Percentiles rank a stretch among this genome's conserved stretches.
Conservation (phyloP, 805 yeast species). For the Ogataea chonburiensis region DNA sequence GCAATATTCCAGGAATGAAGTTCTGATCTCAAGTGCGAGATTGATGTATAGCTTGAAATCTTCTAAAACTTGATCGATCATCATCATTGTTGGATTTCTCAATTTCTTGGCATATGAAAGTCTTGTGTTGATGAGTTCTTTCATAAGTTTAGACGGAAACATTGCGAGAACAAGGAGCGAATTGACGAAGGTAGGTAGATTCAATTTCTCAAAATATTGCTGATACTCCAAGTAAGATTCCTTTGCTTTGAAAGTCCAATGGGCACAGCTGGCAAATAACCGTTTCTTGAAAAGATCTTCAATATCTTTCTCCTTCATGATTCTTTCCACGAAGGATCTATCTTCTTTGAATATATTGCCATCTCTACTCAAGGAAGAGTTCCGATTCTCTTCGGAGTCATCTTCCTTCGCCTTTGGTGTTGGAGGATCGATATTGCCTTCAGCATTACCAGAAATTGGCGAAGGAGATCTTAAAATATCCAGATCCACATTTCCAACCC, state of each 20-base stretch:
- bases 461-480: slow-evolving; percentile 49
- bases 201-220: slow-evolving; percentile 60
- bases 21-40: slow-evolving; percentile 72
- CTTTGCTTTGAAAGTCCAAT: slow-evolving; percentile 81
- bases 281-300: slow-evolving; percentile 69
- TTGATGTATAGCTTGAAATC: slow-evolving; percentile 77
- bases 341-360: slow-evolving; percentile 53
- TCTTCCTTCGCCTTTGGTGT: slow-evolving; percentile 4
- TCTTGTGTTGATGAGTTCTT: slow-evolving; percentile 73
- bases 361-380: slow-evolving; percentile 11
- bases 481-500: slow-evolving; percentile 84
- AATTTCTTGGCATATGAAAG: slow-evolving; percentile 74
- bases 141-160: slow-evolving; percentile 78
- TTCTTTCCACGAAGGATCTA: slow-evolving; percentile 74
- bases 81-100: slow-evolving; percentile 87
- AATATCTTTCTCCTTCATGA: slow-evolving; percentile 77
- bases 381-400: slow-evolving; percentile 9
- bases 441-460: slow-evolving; percentile 11
- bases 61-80: slow-evolving; percentile 90
- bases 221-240: slow-evolving; percentile 64
- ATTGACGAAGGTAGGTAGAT: slow-evolving; percentile 71
- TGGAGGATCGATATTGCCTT: background rate
- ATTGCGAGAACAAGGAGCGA: slow-evolving; percentile 61
- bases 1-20: slow-evolving; percentile 59
- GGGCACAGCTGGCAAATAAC: slow-evolving; percentile 65